Percentiles rank a stretch among this genome's conserved stretches.
Conservation (phyloP, 2,329 filamentous ascomycete species). For the Seiridium cupressi region DNA sequence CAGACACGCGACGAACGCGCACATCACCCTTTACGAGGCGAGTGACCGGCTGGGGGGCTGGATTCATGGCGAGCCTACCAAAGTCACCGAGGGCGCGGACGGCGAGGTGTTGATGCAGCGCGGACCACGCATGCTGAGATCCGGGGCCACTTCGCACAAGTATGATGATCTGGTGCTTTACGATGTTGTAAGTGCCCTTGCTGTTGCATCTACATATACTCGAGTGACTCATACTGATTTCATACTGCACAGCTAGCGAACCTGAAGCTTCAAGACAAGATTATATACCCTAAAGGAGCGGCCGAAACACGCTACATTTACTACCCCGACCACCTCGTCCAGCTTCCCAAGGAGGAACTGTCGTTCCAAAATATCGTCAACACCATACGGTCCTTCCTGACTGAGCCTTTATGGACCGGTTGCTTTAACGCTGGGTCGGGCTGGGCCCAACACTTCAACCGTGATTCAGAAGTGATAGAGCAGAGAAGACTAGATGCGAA, state of each 20-base stretch:
- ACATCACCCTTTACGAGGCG: slow-evolving; percentile 81
- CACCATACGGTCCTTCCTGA: slow-evolving; percentile 12
- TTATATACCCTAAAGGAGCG: slow-evolving; percentile 50
- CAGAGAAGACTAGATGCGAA: slow-evolving; percentile 5
- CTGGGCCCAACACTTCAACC: background rate
- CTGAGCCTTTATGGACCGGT: slow-evolving; percentile 25
- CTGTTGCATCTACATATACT: slow-evolving; percentile 14
- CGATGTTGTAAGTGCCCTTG: slow-evolving; percentile 58
- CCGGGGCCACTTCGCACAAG: slow-evolving; percentile 34
- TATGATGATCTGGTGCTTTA: slow-evolving; percentile 66
- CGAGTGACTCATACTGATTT: background rate
- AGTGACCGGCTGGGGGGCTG: slow-evolving; percentile 74
- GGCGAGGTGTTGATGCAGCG: slow-evolving; percentile 71
- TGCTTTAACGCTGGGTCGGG: slow-evolving; percentile 8
- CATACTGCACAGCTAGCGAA: slow-evolving; percentile 49
- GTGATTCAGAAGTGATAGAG: background rate
- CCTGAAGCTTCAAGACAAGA: slow-evolving; percentile 53
- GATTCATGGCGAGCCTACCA: slow-evolving; percentile 67
- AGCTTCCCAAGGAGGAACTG: slow-evolving; percentile 21
- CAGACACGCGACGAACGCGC: slow-evolving; percentile 60
- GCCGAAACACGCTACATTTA: slow-evolving; percentile 72
- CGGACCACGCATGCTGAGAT: slow-evolving; percentile 75
- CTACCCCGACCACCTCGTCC: slow-evolving; percentile 79
- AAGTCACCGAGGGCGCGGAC: slow-evolving; percentile 54
- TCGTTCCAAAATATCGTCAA: slow-evolving; percentile 12